Conservation (phyloP, 257 asterid genomes). For the Jacaranda mimosifolia region DNA sequence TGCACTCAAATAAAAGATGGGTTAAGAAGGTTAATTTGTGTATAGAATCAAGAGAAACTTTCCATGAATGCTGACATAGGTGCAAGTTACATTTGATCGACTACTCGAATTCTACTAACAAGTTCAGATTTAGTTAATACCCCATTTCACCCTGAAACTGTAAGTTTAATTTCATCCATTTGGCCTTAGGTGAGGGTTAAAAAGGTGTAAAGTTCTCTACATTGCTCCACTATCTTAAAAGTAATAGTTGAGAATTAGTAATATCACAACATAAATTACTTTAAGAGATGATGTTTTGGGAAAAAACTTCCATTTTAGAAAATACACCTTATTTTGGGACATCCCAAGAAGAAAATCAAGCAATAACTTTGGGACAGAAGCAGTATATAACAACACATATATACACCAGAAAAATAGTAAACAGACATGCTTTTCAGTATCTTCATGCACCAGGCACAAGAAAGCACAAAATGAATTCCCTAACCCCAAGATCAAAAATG, state of each 20-base stretch:
- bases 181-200: neutral
- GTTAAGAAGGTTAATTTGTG: too few relatives aligned
- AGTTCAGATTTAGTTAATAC: neutral
- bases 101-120: neutral
- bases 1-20: too few relatives aligned
- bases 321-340: neutral
- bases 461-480: neutral
- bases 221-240: neutral
- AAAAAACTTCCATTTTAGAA: neutral
- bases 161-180: neutral
- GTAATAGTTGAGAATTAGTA: neutral
- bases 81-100: too few relatives aligned
- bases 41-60: neutral
- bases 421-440: constrained; percentile 86
- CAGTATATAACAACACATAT: too few relatives aligned
- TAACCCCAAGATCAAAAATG: neutral
- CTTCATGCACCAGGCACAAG: constrained; percentile 51
- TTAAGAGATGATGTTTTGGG: neutral
- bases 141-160: neutral
- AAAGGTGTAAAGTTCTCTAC: neutral
- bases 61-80: too few relatives aligned
- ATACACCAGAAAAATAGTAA: too few relatives aligned
- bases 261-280: neutral
- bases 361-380: constrained; percentile 3
- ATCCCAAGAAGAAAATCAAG: too few relatives aligned